These are phyloP conservation scores for Podaxis sp. DNA, from an alignment of 768 basidiomycete species.

Conservation along the genomic window DNA sequence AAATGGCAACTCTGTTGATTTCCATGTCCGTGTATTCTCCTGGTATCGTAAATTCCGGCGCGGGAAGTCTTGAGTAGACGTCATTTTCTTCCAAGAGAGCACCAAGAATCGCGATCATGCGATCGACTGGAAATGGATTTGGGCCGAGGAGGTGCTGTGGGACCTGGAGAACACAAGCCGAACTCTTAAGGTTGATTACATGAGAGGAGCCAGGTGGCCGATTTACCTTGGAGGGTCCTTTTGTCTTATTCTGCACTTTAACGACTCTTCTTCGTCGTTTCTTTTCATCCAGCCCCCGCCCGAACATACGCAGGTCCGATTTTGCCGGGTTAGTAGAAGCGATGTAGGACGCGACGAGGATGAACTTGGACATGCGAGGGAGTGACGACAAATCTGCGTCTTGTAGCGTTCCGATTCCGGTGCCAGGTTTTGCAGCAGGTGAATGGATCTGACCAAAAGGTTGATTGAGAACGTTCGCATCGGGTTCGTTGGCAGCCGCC, in stretches of 20 bases:
- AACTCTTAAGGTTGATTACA: too few relatives aligned
- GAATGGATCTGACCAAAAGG: conserved; percentile 23
- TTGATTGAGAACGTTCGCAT: conserved; percentile 36
- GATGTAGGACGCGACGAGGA: conserved; percentile 75
- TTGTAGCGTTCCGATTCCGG: not conserved
- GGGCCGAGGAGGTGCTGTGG: conserved; percentile 83
- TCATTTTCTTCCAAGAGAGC: conserved; percentile 76
- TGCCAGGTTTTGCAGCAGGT: not conserved
- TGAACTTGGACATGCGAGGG: conserved; percentile 70
- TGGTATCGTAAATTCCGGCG: conserved; percentile 50
- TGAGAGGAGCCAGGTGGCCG: too few relatives aligned
- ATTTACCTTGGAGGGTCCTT: conserved; percentile 46
- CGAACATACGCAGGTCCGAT: conserved; percentile 83
- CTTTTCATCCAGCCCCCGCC: conserved; percentile 67
- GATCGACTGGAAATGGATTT: conserved; percentile 72
- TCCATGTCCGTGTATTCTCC: conserved; percentile 81
- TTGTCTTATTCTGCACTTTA: conserved; percentile 36
- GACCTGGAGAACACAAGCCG: conserved; percentile 38
- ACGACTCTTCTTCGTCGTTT: conserved; percentile 49
- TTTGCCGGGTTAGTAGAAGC: conserved; percentile 85
- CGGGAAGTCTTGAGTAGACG: conserved; percentile 43
- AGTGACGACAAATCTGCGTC: conserved; percentile 35
- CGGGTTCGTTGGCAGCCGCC: conserved; percentile 52
- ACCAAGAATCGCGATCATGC: conserved; percentile 79
- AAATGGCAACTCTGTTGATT: conserved; percentile 57